Base-by-base conservation (phyloP, 2,329 filamentous ascomycete genomes). In the Gaeumannomyces tritici region DNA sequence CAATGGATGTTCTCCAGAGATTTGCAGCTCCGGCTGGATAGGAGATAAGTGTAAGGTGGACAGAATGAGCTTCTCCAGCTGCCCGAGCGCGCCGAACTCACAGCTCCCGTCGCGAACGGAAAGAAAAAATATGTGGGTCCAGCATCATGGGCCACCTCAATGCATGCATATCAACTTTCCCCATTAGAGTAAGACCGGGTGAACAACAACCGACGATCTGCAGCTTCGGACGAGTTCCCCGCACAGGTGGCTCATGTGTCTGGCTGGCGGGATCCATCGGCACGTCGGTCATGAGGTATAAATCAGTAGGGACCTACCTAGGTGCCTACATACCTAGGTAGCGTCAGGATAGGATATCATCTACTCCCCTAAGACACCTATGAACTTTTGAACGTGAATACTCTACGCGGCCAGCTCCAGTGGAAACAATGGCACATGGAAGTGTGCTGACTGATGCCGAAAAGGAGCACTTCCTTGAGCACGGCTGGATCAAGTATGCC, bases 381-480 rank as follows among this genome's bases (percentile, higher is more conserved):
- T 11, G 9, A n/a, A n/a, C n/a, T n/a, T n/a, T n/a, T n/a, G n/a
- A n/a, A n/a, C n/a, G 13, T 42, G 29, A 29, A 4, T 8, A 42
- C 35, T 15, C 35, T 18, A 6, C 2, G 18, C 21, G 42, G 7
- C n/a, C 24, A 21, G n/a, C 11, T 13, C 42, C 6, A 51, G 11
- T 6, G 4, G 42, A 51, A 7, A 51, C 24, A 4, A 56, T 56
- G 55, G 55, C 55, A 1, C 13, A 7, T 29, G 13, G 15, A 15
- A 35, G 62, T 66, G 69, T 70, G 11, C 72, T 78, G 24, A 76
- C 72, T 0, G 70, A 73, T 1, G 74, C 72, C 35, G 71, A 78
- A 60, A 77, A 74, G 67, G 74, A 76, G 54, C 75, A 77, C 64
- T 78, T 77, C 64, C 67, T 76, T 11, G 62, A 69, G 35, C 72